A percentile compares a stretch with the other conserved stretches of the same genome.
These are phyloP conservation scores for Brettanomyces nanus DNA, from an alignment of 805 yeast genomes.

Conservation along the genomic window DNA sequence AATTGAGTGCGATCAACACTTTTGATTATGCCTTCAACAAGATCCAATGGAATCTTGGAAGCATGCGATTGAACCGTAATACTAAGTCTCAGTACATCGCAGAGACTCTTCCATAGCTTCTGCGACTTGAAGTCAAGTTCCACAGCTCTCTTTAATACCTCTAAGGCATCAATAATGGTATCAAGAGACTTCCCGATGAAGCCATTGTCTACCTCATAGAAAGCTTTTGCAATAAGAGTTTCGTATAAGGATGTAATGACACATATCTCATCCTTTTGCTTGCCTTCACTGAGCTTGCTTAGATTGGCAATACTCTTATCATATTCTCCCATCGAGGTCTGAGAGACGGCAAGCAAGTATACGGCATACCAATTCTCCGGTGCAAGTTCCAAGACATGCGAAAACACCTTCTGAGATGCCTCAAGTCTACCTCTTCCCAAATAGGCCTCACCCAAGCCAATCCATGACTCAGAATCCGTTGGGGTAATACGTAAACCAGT, in stretches of 20 bases:
- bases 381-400: constrained; percentile 49
- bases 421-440: constrained; percentile 74
- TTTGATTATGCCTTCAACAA: constrained; percentile 24
- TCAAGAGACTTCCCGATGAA: constrained; percentile 60
- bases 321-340: constrained; percentile 57
- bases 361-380: constrained; percentile 51
- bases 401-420: constrained; percentile 79
- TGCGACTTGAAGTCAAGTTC: constrained; percentile 30
- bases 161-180: constrained; percentile 31
- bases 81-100: constrained; percentile 48
- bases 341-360: constrained; percentile 61
- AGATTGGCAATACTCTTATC: constrained; percentile 48
- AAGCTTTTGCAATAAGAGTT: constrained; percentile 47
- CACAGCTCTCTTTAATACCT: constrained; percentile 16
- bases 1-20: neutral
- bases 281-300: constrained; percentile 19
- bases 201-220: constrained; percentile 45
- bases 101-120: constrained; percentile 58
- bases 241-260: constrained; percentile 48
- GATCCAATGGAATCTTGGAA: constrained; percentile 38
- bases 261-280: constrained; percentile 31
- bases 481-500: constrained; percentile 65
- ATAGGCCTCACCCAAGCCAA: constrained; percentile 96
- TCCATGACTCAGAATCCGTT: constrained; percentile 74
- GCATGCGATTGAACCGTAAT: constrained; percentile 47